These are phyloP conservation scores for Alternaria gaisen DNA, from an alignment of 2,329 filamentous ascomycete genomes.

Conservation along the genomic window DNA sequence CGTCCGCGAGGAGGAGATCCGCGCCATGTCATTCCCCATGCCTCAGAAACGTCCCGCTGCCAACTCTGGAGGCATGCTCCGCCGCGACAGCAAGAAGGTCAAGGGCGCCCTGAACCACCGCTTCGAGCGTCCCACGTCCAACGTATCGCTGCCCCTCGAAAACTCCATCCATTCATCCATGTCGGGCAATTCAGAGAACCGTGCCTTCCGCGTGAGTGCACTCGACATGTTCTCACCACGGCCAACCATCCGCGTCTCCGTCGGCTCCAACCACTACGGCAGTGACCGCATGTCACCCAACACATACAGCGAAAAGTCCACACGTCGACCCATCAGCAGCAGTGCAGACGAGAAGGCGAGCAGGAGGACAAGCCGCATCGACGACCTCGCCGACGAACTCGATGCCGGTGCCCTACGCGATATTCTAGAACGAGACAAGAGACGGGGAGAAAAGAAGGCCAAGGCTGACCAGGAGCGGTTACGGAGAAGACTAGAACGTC, in stretches of 20 bases:
- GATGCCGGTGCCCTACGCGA: constrained; percentile 85
- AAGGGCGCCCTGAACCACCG: constrained; percentile 65
- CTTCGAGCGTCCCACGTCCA: constrained; percentile 71
- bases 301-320: constrained; percentile 58
- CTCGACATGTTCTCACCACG: constrained; percentile 85
- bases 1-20: constrained; percentile 86
- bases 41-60: constrained; percentile 70
- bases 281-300: constrained; percentile 44
- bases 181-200: constrained; percentile 76
- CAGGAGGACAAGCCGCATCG: constrained; percentile 69
- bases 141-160: constrained; percentile 76
- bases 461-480: constrained; percentile 72
- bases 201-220: constrained; percentile 81
- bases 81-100: constrained; percentile 72
- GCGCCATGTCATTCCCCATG: constrained; percentile 77
- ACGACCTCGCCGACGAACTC: constrained; percentile 81
- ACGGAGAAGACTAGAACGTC: constrained; percentile 70
- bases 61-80: constrained; percentile 67
- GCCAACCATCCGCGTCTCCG: constrained; percentile 80
- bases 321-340: constrained; percentile 59
- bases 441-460: constrained; percentile 78
- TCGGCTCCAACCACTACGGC: constrained; percentile 67
- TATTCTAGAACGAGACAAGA: constrained; percentile 87
- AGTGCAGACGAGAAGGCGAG: constrained; percentile 57
- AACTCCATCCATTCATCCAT: constrained; percentile 80